Conservation (phyloP, 1,139 yeast genomes). For the Taphrina sp. region DNA sequence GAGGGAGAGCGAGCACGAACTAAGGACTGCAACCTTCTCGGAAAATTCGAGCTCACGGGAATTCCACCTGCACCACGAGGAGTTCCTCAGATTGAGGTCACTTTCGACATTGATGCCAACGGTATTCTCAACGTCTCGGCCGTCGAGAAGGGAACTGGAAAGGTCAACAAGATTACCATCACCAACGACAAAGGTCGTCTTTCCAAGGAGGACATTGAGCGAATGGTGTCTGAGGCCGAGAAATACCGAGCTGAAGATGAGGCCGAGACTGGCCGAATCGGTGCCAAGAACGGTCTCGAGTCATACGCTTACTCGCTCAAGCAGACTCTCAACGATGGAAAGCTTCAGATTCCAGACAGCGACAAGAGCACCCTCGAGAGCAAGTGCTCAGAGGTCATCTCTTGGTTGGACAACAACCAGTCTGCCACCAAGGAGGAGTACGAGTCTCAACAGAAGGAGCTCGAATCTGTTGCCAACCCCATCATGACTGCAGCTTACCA, state of each 20-base stretch:
- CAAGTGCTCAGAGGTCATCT: constrained; percentile 80
- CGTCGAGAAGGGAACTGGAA: constrained; percentile 85
- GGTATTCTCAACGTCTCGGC: constrained; percentile 94
- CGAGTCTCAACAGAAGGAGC: constrained; percentile 87
- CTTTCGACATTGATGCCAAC: constrained; percentile 88
- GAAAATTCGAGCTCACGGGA: constrained; percentile 88
- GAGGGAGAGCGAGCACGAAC: constrained; percentile 95
- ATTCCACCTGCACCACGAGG: constrained; percentile 97
- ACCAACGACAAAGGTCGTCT: constrained; percentile 96
- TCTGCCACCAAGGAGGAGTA: constrained; percentile 85
- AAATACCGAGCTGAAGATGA: constrained; percentile 82
- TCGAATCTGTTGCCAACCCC: constrained; percentile 91
- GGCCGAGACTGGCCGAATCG: constrained; percentile 74
- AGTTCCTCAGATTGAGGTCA: constrained; percentile 91
- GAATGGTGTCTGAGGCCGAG: constrained; percentile 92
- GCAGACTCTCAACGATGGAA: constrained; percentile 77
- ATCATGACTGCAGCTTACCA: constrained; percentile 86
- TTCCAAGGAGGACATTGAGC: constrained; percentile 88
- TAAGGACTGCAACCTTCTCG: constrained; percentile 89
- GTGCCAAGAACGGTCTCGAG: constrained; percentile 83
- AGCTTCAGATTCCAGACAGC: constrained; percentile 61
- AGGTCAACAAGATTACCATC: constrained; percentile 75
- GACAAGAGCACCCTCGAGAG: constrained; percentile 76
- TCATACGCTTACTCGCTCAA: constrained; percentile 87
- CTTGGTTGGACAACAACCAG: constrained; percentile 85